Evolutionary conservation across 129 eudicot species (phyloP).

Genomic region (Lactuca saligna): DNA sequence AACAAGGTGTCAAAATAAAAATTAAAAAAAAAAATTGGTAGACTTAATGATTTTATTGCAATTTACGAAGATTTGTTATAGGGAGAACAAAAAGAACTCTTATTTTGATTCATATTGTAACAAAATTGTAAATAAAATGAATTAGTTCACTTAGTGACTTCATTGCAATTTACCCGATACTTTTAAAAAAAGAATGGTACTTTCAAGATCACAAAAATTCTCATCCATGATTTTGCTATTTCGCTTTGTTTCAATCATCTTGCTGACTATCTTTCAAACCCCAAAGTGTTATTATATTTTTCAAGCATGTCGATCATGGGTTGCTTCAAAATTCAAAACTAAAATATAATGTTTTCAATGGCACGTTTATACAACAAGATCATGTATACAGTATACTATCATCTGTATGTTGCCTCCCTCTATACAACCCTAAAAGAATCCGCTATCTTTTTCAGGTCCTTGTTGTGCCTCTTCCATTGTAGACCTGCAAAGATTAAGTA

Average conservation of each 20-base stretch:
- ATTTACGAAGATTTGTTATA: too few species aligned
- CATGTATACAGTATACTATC: neutral
- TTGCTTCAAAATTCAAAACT: neutral
- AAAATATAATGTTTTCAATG: neutral
- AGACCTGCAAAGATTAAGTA: constrained; percentile 50
- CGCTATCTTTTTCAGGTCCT: constrained; percentile 71
- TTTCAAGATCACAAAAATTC: too few species aligned
- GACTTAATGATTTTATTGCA: too few species aligned
- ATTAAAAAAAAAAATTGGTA: too few species aligned
- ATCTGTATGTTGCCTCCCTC: constrained; percentile 13
- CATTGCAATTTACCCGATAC: too few species aligned
- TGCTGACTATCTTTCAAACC: neutral
- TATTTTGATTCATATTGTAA: too few species aligned
- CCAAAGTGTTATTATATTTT: constrained; percentile 1
- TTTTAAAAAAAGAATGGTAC: too few species aligned
- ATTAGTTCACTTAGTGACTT: too few species aligned
- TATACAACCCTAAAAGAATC: constrained; percentile 83
- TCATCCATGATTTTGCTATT: too few species aligned
- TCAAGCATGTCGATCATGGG: constrained; percentile 5
- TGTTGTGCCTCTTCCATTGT: constrained; percentile 89
- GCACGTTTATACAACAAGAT: constrained; percentile 7
- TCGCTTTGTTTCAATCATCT: neutral
- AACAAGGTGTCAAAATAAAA: too few species aligned
- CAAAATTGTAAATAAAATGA: too few species aligned
- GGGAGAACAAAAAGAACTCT: too few species aligned